Percentiles rank a stretch among this genome's conserved stretches.
Evolutionary conservation across 352 stramenopile species (phyloP).

Genomic region (Saprolegnia diclina): DNA sequence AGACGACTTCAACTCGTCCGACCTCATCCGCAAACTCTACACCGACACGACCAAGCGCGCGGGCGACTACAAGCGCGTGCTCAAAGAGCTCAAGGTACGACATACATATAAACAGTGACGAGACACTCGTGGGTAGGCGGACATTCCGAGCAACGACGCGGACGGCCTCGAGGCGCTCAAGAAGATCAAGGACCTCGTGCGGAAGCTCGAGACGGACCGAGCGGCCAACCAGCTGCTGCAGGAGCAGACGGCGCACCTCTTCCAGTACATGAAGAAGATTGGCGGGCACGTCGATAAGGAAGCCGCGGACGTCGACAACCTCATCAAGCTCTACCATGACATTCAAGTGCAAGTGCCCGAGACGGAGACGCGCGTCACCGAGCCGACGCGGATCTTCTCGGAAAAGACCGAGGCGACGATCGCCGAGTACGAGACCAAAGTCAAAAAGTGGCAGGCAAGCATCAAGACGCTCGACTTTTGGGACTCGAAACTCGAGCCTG

Average conservation of each 20-base stretch:
- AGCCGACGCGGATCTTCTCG: conserved; percentile 78
- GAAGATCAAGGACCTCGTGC: conserved; percentile 81
- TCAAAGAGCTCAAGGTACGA: conserved; percentile 49
- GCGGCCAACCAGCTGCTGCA: conserved; percentile 61
- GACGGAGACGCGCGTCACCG: conserved; percentile 67
- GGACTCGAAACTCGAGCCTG: conserved; percentile 69
- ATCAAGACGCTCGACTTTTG: conserved; percentile 83
- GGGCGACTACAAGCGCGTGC: conserved; percentile 67
- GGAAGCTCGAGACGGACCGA: conserved; percentile 67
- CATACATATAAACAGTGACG: too few species aligned
- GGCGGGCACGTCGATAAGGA: conserved; percentile 81
- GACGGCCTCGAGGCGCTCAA: conserved; percentile 74
- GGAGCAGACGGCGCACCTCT: conserved; percentile 72
- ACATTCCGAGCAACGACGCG: conserved; percentile 71
- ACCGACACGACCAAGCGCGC: conserved; percentile 80
- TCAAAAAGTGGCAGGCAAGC: conserved; percentile 74
- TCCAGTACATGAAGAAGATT: conserved; percentile 73
- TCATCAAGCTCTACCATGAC: conserved; percentile 76
- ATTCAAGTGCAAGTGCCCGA: conserved; percentile 73
- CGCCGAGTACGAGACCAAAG: conserved; percentile 86
- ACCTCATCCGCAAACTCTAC: conserved; percentile 69
- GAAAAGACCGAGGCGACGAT: conserved; percentile 93
- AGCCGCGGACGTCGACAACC: conserved; percentile 69
- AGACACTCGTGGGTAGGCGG: too few species aligned
- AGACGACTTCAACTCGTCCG: conserved; percentile 69